A percentile compares a stretch with the other conserved stretches of the same genome.
Evolutionary conservation across 257 asterid species (phyloP).

Genomic region (Ocimum tenuiflorum): DNA sequence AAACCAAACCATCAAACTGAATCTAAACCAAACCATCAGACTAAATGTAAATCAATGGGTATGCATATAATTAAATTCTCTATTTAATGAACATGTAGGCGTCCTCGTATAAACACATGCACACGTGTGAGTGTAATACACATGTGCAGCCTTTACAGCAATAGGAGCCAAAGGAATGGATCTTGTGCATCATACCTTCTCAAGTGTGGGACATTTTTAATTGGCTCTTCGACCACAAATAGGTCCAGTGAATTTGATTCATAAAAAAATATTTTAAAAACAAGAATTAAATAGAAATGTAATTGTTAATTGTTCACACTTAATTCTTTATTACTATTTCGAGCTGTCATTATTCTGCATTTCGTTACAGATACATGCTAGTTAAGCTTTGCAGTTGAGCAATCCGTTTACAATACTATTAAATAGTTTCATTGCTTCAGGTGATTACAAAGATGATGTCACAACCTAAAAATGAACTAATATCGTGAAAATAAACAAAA

Average conservation of each 20-base stretch:
- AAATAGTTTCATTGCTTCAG: no score
- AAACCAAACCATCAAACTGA: no score
- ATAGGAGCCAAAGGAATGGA: no score
- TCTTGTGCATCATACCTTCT: conserved; percentile 37
- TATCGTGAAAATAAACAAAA: no score
- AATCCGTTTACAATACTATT: not conserved
- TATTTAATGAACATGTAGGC: no score
- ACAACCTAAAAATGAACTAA: no score
- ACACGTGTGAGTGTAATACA: no score
- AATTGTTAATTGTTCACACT: not conserved
- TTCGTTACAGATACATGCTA: not conserved
- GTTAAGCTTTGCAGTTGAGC: not conserved
- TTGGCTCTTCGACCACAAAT: conserved; percentile 10
- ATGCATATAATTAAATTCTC: not conserved
- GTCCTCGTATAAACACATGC: no score
- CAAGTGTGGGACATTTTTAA: conserved; percentile 40
- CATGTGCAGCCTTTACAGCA: not conserved
- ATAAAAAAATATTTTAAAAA: not conserved
- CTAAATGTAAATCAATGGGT: no score
- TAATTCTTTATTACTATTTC: conserved; percentile 10
- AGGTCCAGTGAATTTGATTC: conserved; percentile 42
- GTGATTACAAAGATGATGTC: no score
- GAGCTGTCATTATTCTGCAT: conserved; percentile 34
- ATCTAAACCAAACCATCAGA: no score
- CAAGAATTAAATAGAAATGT: no score